Conservation (phyloP, 257 asterid species). For the Prunella vulgaris region DNA sequence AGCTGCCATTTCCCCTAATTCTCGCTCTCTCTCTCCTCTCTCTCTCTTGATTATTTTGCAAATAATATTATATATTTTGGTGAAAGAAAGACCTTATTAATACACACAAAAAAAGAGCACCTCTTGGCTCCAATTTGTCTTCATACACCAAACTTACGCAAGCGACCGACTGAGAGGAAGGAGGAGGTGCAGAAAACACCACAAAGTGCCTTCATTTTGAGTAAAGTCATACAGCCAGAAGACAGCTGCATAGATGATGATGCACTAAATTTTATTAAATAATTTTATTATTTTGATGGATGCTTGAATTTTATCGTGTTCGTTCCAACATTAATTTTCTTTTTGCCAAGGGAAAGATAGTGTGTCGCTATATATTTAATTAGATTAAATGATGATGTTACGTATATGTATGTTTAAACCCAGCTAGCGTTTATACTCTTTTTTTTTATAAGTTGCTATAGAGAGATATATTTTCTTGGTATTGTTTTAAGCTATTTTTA, state of each 20-base stretch:
- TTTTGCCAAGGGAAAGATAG: not conserved
- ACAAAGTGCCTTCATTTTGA: constrained; percentile 13
- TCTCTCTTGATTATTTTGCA: not conserved
- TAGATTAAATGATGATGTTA: not conserved
- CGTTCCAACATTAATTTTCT: not conserved
- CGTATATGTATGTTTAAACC: not conserved
- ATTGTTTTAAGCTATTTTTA: not conserved
- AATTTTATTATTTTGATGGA: not conserved
- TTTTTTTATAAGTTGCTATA: not conserved
- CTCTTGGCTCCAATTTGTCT: not conserved
- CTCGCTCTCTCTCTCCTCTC: not conserved
- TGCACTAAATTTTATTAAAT: constrained; percentile 14
- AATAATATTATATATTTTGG: not conserved
- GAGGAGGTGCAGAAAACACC: constrained; percentile 22
- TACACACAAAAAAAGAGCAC: not conserved
- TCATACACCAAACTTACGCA: constrained; percentile 4
- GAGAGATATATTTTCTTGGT: not conserved
- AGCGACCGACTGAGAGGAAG: constrained; percentile 17
- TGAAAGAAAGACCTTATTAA: constrained; percentile 6
- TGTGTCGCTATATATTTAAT: not conserved
- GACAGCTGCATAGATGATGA: constrained; percentile 33
- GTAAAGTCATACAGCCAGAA: constrained; percentile 20
- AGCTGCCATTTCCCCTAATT: constrained; percentile 21
- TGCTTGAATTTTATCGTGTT: constrained; percentile 16
- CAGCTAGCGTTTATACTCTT: not conserved